These are phyloP conservation scores for Pharus latifolius DNA, from an alignment of 176 grass and related monocot species.

Conservation along the genomic window DNA sequence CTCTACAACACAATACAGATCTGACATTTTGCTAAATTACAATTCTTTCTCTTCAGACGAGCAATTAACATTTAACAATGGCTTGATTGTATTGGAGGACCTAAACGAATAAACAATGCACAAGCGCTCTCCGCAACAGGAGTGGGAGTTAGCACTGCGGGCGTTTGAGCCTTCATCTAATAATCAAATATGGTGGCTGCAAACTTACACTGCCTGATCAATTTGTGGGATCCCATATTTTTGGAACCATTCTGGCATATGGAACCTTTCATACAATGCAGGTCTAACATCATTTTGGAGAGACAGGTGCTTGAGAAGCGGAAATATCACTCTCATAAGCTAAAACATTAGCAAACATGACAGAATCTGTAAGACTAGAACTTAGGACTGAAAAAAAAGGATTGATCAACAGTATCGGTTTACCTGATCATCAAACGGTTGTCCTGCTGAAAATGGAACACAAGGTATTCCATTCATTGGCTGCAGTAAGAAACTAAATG, in stretches of 20 bases:
- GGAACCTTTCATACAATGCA: conserved; percentile 62
- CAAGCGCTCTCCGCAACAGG: neutral
- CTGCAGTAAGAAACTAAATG: conserved; percentile 87
- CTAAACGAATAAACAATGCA: conserved; percentile 18
- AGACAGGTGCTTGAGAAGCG: conserved; percentile 79
- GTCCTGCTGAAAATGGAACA: conserved; percentile 67
- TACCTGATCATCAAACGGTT: conserved; percentile 83
- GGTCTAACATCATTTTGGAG: conserved; percentile 70
- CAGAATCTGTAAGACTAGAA: neutral
- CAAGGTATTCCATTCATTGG: conserved; percentile 93
- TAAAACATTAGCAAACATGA: conserved; percentile 26
- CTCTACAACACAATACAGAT: neutral
- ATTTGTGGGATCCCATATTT: conserved; percentile 57
- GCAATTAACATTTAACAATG: neutral
- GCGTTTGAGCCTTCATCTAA: neutral
- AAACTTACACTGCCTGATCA: conserved; percentile 12
- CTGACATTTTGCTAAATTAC: conserved; percentile 4
- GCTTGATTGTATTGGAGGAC: neutral
- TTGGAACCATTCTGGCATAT: conserved; percentile 93
- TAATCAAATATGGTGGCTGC: neutral
- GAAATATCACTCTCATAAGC: conserved; percentile 72
- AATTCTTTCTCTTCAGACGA: neutral
- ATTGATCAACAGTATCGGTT: neutral
- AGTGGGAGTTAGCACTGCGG: neutral
- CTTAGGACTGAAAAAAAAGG: neutral